Percentiles rank a stretch among this genome's conserved stretches.
phyloP scores from a whole-genome alignment of 2,329 filamentous ascomycete genomes.

The Diaporthe ampelina region DNA sequence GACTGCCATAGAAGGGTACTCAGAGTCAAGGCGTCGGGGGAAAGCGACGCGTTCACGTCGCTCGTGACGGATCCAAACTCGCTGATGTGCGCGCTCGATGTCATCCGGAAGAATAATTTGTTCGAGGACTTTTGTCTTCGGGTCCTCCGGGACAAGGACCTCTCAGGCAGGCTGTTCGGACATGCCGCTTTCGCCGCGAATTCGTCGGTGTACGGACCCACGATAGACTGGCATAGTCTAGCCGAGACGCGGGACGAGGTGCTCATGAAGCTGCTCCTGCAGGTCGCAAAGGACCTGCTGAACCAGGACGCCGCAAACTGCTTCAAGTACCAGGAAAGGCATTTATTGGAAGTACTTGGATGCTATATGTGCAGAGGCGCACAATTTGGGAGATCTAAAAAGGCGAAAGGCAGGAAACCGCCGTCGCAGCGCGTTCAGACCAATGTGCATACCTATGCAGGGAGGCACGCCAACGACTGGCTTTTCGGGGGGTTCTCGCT shows the following conservation, averaged over 20 bases:
- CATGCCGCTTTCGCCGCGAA: conserved; percentile 1
- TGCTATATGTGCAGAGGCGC: conserved; percentile 51
- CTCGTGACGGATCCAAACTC: conserved; percentile 43
- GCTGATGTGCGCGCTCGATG: conserved; percentile 43
- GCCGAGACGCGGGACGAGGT: conserved; percentile 31
- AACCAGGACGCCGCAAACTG: conserved; percentile 39
- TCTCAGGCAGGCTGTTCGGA: conserved; percentile 27
- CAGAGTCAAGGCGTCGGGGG: conserved; percentile 23
- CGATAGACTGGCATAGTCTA: conserved; percentile 40
- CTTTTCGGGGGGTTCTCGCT: conserved; percentile 39
- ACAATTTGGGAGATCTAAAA: conserved; percentile 35
- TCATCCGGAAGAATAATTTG: conserved; percentile 44
- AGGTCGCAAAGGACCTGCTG: conserved; percentile 39
- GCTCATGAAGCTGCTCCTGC: conserved; percentile 15
- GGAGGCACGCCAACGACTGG: conserved; percentile 39
- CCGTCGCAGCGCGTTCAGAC: conserved; percentile 20
- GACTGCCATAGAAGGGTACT: conserved; percentile 35
- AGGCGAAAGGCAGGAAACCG: conserved; percentile 21
- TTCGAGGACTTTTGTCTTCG: conserved; percentile 47
- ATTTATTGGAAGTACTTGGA: conserved; percentile 43
- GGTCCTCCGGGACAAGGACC: conserved; percentile 28
- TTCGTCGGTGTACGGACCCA: conserved; percentile 30
- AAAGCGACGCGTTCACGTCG: conserved; percentile 36
- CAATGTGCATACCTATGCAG: conserved; percentile 39
- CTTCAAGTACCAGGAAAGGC: conserved; percentile 43